These are phyloP conservation scores for Aspergillus niger DNA, from an alignment of 2,329 filamentous ascomycete species.

Conservation along the genomic window DNA sequence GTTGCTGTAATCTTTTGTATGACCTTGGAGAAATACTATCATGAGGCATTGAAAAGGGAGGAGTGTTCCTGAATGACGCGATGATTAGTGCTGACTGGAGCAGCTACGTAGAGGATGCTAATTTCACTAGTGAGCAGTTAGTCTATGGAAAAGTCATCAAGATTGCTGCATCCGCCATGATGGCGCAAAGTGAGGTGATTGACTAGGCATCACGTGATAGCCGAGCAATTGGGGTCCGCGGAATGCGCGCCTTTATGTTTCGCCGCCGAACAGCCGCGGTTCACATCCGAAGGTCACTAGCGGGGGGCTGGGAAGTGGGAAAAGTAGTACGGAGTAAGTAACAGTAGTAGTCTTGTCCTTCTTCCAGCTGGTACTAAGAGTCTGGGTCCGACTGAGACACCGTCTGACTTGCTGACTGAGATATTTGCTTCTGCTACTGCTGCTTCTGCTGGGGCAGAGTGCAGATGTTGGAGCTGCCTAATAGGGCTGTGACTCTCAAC, in stretches of 20 bases:
- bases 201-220: neutral
- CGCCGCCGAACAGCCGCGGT: conserved; percentile 23
- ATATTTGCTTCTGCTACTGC: no score
- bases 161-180: neutral
- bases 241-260: neutral
- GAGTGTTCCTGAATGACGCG: neutral
- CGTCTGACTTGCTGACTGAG: no score
- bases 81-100: neutral
- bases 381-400: neutral
- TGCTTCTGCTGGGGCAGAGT: neutral
- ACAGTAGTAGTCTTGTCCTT: no score
- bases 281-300: conserved; percentile 19
- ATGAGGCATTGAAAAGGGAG: conserved; percentile 7
- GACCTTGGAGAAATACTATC: conserved; percentile 17
- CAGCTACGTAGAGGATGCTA: neutral
- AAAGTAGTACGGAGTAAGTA: neutral
- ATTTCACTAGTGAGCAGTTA: neutral
- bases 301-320: neutral
- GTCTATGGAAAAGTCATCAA: neutral
- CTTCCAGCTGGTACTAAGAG: neutral
- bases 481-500: neutral
- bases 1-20: conserved; percentile 15
- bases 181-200: conserved; percentile 3
- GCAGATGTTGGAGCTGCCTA: conserved; percentile 5
- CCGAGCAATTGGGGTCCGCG: conserved; percentile 2